phyloP scores from a whole-genome alignment of 179 eudicot species.

The Corrigiola litoralis region DNA sequence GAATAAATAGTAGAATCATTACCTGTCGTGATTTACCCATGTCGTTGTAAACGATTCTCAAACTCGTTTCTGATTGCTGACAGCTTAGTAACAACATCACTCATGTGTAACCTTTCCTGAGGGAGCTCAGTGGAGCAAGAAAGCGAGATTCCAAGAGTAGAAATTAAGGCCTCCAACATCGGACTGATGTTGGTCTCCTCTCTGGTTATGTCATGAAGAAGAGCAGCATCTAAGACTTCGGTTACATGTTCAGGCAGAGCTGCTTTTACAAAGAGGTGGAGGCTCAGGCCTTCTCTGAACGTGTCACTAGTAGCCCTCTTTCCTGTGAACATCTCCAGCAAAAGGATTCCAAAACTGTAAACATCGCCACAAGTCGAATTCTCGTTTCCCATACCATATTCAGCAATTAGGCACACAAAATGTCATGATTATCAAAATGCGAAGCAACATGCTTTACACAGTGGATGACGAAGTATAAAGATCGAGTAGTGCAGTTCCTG shows the following conservation, averaged over 20 bases:
- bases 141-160: neutral
- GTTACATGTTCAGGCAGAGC: neutral
- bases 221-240: neutral
- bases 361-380: conserved; percentile 1
- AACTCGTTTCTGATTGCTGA: neutral
- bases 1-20: too few species aligned
- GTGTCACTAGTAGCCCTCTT: conserved; percentile 1
- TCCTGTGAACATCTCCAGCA: neutral
- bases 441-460: neutral
- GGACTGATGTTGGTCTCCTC: neutral
- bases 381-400: conserved; percentile 2
- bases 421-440: neutral
- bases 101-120: neutral
- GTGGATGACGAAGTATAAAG: too few species aligned
- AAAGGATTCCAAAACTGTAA: conserved; percentile 3
- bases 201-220: neutral
- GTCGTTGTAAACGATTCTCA: too few species aligned
- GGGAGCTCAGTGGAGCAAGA: neutral
- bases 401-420: neutral
- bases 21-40: too few species aligned
- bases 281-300: conserved; percentile 1
- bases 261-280: neutral
- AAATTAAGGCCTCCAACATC: neutral
- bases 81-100: neutral
- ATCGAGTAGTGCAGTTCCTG: too few species aligned